Conservation (phyloP, 257 asterid genomes). For the Gardenia jasminoides region DNA sequence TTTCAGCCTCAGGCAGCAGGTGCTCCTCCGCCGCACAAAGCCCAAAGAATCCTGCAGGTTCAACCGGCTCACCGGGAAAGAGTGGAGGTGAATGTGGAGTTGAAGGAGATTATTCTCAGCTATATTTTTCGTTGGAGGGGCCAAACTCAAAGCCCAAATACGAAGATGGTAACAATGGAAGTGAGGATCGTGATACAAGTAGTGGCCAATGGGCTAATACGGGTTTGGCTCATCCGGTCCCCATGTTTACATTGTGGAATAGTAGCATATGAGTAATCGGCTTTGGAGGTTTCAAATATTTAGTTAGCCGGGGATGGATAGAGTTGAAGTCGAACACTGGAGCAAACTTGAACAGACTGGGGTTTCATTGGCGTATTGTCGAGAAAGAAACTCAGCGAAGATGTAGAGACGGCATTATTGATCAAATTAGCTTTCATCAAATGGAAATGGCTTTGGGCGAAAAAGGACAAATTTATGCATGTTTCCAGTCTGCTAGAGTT, state of each 20-base stretch:
- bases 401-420: no score
- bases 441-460: no score
- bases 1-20: conserved; percentile 18
- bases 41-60: conserved; percentile 11
- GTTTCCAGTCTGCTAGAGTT: no score
- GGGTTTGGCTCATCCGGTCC: conserved; percentile 45
- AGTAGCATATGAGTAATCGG: conserved; percentile 23
- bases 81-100: conserved; percentile 31
- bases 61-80: conserved; percentile 22
- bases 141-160: conserved; percentile 26
- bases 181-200: conserved; percentile 23
- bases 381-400: no score
- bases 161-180: conserved; percentile 24
- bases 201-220: conserved; percentile 22
- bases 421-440: no score
- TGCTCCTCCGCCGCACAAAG: conserved; percentile 24
- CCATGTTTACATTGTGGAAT: conserved; percentile 67
- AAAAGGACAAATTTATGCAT: no score
- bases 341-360: no score
- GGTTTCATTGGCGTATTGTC: no score
- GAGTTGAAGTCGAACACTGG: no score
- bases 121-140: conserved; percentile 28
- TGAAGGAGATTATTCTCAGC: conserved; percentile 36
- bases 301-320: neutral
- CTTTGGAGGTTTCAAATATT: neutral